Evolutionary conservation across 2,329 filamentous ascomycete species (phyloP), one percentile per base, ranked within the genome.

Genomic region (Parastagonospora nodorum): DNA sequence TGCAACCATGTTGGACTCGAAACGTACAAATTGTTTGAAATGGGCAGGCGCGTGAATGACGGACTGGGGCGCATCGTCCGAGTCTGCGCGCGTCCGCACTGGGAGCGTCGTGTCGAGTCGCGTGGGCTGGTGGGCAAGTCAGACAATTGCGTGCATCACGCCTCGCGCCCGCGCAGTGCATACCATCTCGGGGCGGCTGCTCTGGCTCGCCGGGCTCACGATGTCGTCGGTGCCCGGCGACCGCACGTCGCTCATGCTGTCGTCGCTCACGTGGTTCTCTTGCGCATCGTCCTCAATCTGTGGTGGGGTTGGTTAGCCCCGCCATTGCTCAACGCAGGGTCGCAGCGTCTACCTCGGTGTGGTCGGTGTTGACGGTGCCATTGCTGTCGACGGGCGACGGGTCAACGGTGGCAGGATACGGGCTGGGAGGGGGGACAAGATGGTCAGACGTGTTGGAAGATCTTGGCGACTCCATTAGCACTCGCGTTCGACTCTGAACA

Each of bases 11-110:
- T 53, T 40, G 38, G 42, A 51, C 14, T 47, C 39, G 39, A 51
- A 37, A 60, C 68, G 52, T 58, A 94, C 90, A 83, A 94, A 96
- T 61, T 84, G 84, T 48, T 85, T 83, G 73, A 94, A 97, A 55
- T 88, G 90, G 58, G 90, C 82, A 0, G 92, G 92, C 12, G 90
- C 90, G 78, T 96, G 92, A 61, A 97, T 96, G 47, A 96, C 92
- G 1, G 92, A 97, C 45, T 90, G 83, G 19, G 91, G 88, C 60
- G 92, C 90, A 59, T 96, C 90, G 54, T 86, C 86, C 19, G 82
- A 82, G 45, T 68, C 86, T 77, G 71, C 87, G 65, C 75, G 71
- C 27, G 67, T 56, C 44, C 72, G 68, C 39, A 62, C 55, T 9
- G 75, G 66, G 14, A 79, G 59, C 28, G 71, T 62, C 7, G 79